These are phyloP conservation scores for Juncus inflexus DNA, from an alignment of 176 grass and related monocot species.

Conservation along the genomic window DNA sequence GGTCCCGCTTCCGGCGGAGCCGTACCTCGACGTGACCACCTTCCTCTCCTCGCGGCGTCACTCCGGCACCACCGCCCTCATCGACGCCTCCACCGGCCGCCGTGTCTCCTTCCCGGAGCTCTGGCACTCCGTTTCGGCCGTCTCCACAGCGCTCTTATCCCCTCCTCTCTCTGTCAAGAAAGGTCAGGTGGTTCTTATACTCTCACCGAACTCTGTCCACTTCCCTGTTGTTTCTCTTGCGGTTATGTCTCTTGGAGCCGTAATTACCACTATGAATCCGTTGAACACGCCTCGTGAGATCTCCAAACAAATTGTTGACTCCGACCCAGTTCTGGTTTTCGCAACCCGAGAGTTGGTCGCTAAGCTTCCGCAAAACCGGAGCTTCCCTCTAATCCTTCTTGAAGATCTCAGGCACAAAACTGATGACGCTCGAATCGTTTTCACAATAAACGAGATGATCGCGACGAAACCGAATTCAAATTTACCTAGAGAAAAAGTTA, in stretches of 20 bases:
- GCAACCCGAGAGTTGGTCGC: constrained; percentile 61
- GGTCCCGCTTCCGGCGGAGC: constrained; percentile 43
- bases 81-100: constrained; percentile 62
- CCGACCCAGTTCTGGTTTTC: constrained; percentile 73
- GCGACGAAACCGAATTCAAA: constrained; percentile 35
- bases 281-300: constrained; percentile 77
- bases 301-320: constrained; percentile 76
- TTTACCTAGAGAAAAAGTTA: constrained; percentile 34
- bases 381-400: constrained; percentile 60
- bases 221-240: constrained; percentile 87
- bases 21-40: constrained; percentile 53
- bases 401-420: constrained; percentile 15
- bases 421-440: constrained; percentile 49
- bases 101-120: constrained; percentile 56
- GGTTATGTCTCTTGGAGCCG: constrained; percentile 72
- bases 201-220: constrained; percentile 81
- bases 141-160: constrained; percentile 58
- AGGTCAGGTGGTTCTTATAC: constrained; percentile 65
- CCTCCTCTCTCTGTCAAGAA: constrained; percentile 65
- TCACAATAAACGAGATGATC: constrained; percentile 65
- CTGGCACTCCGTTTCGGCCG: constrained; percentile 55
- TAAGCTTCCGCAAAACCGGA: constrained; percentile 38
- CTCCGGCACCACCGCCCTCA: constrained; percentile 63
- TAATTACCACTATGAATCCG: constrained; percentile 83
- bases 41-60: constrained; percentile 78